Evolutionary conservation across 495 filamentous ascomycete genomes (phyloP), one percentile per base, ranked within the genome.

Genomic region (Hyphodiscus hymeniophilus): DNA sequence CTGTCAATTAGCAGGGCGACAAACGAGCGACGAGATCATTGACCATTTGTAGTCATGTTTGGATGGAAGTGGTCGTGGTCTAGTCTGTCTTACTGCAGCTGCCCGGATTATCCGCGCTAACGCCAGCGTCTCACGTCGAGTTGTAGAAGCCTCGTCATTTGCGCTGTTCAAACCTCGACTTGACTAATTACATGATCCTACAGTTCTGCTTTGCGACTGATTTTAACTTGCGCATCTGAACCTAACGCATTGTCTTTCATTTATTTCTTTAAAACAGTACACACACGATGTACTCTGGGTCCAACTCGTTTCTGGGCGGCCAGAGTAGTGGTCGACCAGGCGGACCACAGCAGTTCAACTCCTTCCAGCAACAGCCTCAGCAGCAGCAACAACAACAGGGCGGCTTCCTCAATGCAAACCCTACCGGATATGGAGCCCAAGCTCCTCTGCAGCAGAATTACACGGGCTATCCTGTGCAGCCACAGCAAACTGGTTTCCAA

Each of bases 281-380:
- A 21, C 44, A 15, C 44, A 56, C 43, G 69, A 95, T 95, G 89
- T 95, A 82, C 71, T 90, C 89, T 34, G 85, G 83, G 60, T 86
- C 88, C 49, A 89, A 82, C 71, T 82, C 86, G 41, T 94, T 81
- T 62, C 71, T 92, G 51, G 86, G 87, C 60, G 77, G 72, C 64
- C 85, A 81, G 65, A 82, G 68, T 67, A n/a, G n/a, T 10, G 71
- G 77, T 62, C 87, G 85, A 51, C 85, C 87, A 7, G 84, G 81
- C 48, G 75, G 79, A 40, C 77, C 72, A 55, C 80, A 79, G 65
- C 60, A 66, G 58, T 42, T 66, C 67, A 45, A 70, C 67, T 47
- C 52, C 8, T 69, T 74, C 56, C 74, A 74, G 56, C 72, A 63
- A 43, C 72, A 72, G 24, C 81, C 79, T 54, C 79, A 77, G 54